Evolutionary conservation across 1,139 yeast species (phyloP), one percentile per base, ranked within the genome.

Genomic region (Taphrina flavorubra): DNA sequence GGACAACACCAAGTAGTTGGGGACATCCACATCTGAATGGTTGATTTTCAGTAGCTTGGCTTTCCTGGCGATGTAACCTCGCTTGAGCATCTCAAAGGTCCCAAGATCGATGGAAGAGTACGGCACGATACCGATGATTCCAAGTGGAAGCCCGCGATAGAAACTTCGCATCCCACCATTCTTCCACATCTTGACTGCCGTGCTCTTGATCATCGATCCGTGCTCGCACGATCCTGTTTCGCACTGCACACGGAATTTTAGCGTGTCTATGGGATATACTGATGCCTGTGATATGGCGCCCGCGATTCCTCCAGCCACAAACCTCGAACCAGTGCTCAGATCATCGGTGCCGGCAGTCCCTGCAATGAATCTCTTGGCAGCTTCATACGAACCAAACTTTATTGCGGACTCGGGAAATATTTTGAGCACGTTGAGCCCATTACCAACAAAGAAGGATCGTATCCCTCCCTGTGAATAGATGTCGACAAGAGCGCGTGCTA

Each of bases 351-450:
- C 97, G 78, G 91, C 97, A 7, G 92, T 71, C 42, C 80, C 78
- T n/a, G 96, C 89, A 75, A 94, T 81, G 56, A 88, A 77, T 70
- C 90, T 82, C 75, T 94, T 94, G 0, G 94, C 87, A 6, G 92
- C 85, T 77, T 94, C 99, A 78, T 94, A 94, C 2, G 97, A 87
- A 3, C 99, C 98, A 78, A 94, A 94, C 77, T 94, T 94, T 86
- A 94, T 94, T 2, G 99, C 97, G 56, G 97, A 89, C 77, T 94
- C 99, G 0, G 99, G 99, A 76, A 94, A 91, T 40, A 94, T 97
- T 76, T 94, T 94, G 71, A 92, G 77, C n/a, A 90, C 92, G 77
- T 94, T 94, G 51, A 94, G 81, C 0, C 98, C 98, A 79, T 92
- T 92, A 14, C 98, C 99, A 8, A 92, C 97, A 77, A 94, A 94